phyloP scores from a whole-genome alignment of 164 flowering plant species.

The Vitis rotundifolia region DNA sequence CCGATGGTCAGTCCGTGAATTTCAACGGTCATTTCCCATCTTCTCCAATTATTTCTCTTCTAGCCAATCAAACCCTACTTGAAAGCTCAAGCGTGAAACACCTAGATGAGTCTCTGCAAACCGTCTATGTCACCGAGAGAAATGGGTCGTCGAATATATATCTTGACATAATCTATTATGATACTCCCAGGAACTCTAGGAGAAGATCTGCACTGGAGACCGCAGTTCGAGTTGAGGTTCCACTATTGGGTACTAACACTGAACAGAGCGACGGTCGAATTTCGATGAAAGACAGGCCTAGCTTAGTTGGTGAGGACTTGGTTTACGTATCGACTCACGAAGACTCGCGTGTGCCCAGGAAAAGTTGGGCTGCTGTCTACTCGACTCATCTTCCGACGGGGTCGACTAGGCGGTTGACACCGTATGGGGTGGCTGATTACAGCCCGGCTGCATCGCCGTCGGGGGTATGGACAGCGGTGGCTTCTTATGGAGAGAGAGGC shows the following conservation, averaged over 20 bases:
- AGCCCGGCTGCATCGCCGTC: constrained; percentile 91
- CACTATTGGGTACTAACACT: constrained; percentile 25
- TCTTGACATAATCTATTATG: constrained; percentile 36
- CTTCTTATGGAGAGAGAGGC: constrained; percentile 67
- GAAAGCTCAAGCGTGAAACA: neutral
- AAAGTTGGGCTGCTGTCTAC: constrained; percentile 90
- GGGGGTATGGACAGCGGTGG: constrained; percentile 80
- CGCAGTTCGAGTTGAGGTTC: constrained; percentile 33
- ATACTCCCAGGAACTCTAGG: constrained; percentile 9
- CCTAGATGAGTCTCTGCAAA: constrained; percentile 13
- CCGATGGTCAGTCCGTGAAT: constrained; percentile 72
- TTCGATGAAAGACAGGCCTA: constrained; percentile 78
- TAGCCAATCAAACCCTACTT: constrained; percentile 19
- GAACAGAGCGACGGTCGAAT: constrained; percentile 8
- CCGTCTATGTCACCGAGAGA: constrained; percentile 74
- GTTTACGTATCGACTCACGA: constrained; percentile 86
- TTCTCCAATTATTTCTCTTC: constrained; percentile 24
- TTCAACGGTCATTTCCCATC: constrained; percentile 77
- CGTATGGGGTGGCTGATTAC: constrained; percentile 65
- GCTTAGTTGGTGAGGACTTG: constrained; percentile 48
- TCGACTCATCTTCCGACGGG: constrained; percentile 59
- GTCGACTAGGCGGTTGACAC: constrained; percentile 67
- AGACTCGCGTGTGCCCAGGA: constrained; percentile 48
- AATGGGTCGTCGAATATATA: constrained; percentile 49
- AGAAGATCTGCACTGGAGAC: constrained; percentile 36